Conservation (phyloP, 1,284 basidiomycete species). For the Marasmius sp. region DNA sequence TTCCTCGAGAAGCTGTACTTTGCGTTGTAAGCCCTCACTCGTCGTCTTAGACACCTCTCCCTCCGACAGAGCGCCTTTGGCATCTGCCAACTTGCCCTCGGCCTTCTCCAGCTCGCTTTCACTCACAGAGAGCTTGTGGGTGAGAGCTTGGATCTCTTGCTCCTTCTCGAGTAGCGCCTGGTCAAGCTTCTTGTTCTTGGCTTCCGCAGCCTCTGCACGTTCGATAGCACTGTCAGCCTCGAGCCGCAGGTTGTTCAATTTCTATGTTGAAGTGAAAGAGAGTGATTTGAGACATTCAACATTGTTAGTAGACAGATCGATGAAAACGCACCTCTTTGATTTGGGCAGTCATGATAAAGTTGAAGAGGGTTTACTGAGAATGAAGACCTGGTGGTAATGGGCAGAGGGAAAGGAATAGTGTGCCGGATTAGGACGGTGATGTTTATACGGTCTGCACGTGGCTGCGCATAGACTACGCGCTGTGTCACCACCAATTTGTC, state of each 20-base stretch:
- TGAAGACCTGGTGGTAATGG: neutral
- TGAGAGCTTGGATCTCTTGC: constrained; percentile 85
- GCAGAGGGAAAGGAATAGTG: neutral
- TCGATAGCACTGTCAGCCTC: constrained; percentile 85
- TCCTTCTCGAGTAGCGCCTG: constrained; percentile 84
- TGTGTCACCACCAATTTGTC: neutral
- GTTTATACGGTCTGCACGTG: constrained; percentile 2
- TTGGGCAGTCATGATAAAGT: constrained; percentile 59
- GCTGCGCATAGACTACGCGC: neutral
- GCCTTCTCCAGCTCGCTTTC: constrained; percentile 78
- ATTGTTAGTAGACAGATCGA: neutral
- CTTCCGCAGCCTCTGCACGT: constrained; percentile 86
- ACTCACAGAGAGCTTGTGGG: constrained; percentile 72
- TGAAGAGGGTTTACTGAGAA: neutral
- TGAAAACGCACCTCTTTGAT: constrained; percentile 62
- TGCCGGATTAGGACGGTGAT: constrained; percentile 1
- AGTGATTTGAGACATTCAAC: neutral
- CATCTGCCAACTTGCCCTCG: constrained; percentile 72
- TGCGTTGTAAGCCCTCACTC: constrained; percentile 79
- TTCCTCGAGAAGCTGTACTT: constrained; percentile 91
- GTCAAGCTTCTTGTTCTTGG: constrained; percentile 82
- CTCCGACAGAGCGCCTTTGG: constrained; percentile 73
- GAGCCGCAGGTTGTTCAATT: constrained; percentile 69
- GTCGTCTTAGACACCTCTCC: constrained; percentile 75
- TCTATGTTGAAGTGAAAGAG: constrained; percentile 32